A percentile compares a stretch with the other conserved stretches of the same genome.
These are phyloP conservation scores for Pholiota molesta DNA, from an alignment of 768 basidiomycete genomes.

Conservation along the genomic window DNA sequence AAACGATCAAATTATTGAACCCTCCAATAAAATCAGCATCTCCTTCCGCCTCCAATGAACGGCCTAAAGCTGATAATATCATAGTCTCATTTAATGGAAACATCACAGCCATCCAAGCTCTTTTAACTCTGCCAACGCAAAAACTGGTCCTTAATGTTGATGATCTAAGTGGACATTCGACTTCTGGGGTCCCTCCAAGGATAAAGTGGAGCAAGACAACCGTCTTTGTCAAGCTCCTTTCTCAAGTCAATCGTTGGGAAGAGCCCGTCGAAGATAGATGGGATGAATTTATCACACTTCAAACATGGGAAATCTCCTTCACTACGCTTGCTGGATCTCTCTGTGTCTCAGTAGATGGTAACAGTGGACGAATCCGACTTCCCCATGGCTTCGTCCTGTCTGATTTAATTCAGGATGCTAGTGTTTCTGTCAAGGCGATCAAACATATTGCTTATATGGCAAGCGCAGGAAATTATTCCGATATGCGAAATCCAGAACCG, in stretches of 20 bases:
- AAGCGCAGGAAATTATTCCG: constrained; percentile 49
- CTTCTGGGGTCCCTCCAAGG: constrained; percentile 29
- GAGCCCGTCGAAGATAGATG: constrained; percentile 47
- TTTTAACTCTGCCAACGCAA: constrained; percentile 51
- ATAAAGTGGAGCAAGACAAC: constrained; percentile 44
- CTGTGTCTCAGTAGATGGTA: constrained; percentile 54
- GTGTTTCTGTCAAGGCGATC: constrained; percentile 69
- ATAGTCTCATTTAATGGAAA: constrained; percentile 19
- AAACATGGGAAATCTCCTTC: constrained; percentile 49
- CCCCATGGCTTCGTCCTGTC: constrained; percentile 79
- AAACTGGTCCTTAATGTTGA: constrained; percentile 48
- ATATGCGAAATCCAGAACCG: constrained; percentile 63
- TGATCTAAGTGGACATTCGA: constrained; percentile 31
- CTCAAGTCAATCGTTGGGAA: constrained; percentile 37
- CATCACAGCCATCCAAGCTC: constrained; percentile 46
- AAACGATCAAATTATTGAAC: constrained; percentile 48
- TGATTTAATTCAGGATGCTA: constrained; percentile 73
- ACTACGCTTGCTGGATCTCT: constrained; percentile 33
- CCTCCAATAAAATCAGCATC: constrained; percentile 15
- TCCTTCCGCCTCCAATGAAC: not conserved
- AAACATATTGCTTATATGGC: constrained; percentile 70
- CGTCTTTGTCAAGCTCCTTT: constrained; percentile 61
- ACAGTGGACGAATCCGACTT: constrained; percentile 74
- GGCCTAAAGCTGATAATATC: constrained; percentile 6
- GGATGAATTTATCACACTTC: constrained; percentile 74